Conservation (phyloP, 1,284 basidiomycete genomes). For the Rhodotorula mucilaginosa region DNA sequence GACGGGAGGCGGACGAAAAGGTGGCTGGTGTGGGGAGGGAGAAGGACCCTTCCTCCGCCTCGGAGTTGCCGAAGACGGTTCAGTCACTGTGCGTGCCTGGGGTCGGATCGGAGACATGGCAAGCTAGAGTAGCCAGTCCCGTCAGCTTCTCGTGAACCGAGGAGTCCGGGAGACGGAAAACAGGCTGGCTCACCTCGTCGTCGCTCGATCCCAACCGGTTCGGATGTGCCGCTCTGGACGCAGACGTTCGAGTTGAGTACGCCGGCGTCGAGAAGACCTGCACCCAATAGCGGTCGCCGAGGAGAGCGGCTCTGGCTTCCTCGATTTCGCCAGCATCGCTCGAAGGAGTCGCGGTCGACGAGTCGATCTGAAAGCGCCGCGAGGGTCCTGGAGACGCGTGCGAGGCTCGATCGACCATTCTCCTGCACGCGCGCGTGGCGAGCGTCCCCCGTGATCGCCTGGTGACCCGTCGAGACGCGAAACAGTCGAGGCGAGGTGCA, state of each 20-base stretch:
- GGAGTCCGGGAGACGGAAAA: too few relatives aligned
- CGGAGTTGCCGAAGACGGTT: background rate
- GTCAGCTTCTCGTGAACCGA: background rate
- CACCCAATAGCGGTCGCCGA: conserved; percentile 19
- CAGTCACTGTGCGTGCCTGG: background rate
- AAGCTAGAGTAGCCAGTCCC: background rate
- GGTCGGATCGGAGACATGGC: conserved; percentile 9
- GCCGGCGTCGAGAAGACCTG: too few relatives aligned
- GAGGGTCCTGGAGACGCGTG: background rate
- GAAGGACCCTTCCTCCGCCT: background rate
- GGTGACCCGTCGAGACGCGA: conserved; percentile 4
- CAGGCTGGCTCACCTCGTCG: conserved; percentile 18
- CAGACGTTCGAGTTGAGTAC: background rate
- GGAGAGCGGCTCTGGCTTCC: conserved; percentile 5
- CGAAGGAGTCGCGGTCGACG: conserved; percentile 7
- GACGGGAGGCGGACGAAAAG: background rate
- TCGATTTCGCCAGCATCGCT: conserved; percentile 26
- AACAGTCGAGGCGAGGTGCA: too few relatives aligned
- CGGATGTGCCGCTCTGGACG: background rate
- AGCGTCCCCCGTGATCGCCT: too few relatives aligned
- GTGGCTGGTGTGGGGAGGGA: background rate
- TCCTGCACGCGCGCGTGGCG: background rate
- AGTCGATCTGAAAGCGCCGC: too few relatives aligned
- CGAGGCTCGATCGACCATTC: background rate
- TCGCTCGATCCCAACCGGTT: background rate